Evolutionary conservation across 768 basidiomycete species (phyloP).

Genomic region (Lactarius akahatsu): DNA sequence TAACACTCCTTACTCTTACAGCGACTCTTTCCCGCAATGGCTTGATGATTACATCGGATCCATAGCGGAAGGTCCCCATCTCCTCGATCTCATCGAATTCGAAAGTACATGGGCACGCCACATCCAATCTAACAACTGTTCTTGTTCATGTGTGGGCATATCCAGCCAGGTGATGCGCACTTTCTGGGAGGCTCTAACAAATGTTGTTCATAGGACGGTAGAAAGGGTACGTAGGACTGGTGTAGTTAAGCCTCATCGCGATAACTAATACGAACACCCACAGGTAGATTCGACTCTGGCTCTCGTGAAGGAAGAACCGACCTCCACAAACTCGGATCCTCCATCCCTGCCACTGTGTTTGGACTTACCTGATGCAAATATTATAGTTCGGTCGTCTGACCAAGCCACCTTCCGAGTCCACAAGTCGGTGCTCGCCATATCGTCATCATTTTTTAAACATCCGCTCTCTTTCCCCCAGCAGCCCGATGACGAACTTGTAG

Average conservation of each 20-base stretch:
- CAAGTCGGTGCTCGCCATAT: background rate
- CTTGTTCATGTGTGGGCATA: background rate
- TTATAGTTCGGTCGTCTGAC: background rate
- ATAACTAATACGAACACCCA: background rate
- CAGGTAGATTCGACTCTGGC: background rate
- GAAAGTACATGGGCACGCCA: background rate
- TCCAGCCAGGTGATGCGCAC: background rate
- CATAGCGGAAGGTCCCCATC: background rate
- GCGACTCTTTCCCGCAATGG: background rate
- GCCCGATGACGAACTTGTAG: background rate
- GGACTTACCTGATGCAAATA: background rate
- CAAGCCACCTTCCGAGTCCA: background rate
- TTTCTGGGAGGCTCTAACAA: background rate
- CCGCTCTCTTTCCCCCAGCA: background rate
- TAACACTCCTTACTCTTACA: background rate
- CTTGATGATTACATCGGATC: constrained; percentile 8
- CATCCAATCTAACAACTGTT: background rate
- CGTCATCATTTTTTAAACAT: background rate
- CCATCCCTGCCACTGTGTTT: background rate
- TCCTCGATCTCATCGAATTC: constrained; percentile 4
- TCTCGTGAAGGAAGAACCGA: background rate
- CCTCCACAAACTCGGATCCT: background rate
- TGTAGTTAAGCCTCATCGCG: background rate
- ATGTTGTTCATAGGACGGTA: background rate
- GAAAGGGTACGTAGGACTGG: background rate